Base-by-base conservation (phyloP, 306 rosid genomes). In the Dicorynia guianensis region DNA sequence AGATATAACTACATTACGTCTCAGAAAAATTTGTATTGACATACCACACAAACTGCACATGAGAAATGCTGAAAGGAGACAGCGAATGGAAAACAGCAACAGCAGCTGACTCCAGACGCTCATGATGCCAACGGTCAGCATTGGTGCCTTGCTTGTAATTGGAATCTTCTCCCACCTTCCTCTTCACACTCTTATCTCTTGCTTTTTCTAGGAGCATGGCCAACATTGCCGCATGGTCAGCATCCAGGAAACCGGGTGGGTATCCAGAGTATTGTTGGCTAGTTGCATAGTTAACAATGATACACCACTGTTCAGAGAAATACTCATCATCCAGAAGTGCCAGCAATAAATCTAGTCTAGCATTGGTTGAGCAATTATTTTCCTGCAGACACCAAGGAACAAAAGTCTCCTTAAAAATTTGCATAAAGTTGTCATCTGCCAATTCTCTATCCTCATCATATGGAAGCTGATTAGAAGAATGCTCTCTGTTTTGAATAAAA, bases 361-460 rank as follows among this genome's bases (percentile, higher is more conserved):
- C 87, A 69, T 78, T 79, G 35, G 86, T 72, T 34, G 97, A 87
- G 76, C 65, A 60, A 83, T 77, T 77, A 83, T 80, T 79, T 67
- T 74, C 73, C 76, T 69, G 83, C 72, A 94, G 83, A 83, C 98
- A 94, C 98, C 98, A 94, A 47, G 97, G 95, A 67, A 89, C 93
- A 86, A 94, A 87, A 54, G 64, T 81, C 38, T 77, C 86, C 74
- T 83, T 87, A 89, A 92, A 94, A 76, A 94, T 86, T 71, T 88
- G 86, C 84, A 94, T 75, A 75, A 92, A 94, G 60, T 77, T 75
- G 55, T 67, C 84, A 63, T 71, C 79, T 77, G 83, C 89, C 65
- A 71, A 62, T 77, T 58, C 69, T 71, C 33, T 76, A 69, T 66
- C 82, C 49, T 82, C 76, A 72, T 60, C 84, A 58, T 50, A 39